These are phyloP conservation scores for Mycena sanguinolenta DNA, from an alignment of 768 basidiomycete genomes.

Conservation along the genomic window DNA sequence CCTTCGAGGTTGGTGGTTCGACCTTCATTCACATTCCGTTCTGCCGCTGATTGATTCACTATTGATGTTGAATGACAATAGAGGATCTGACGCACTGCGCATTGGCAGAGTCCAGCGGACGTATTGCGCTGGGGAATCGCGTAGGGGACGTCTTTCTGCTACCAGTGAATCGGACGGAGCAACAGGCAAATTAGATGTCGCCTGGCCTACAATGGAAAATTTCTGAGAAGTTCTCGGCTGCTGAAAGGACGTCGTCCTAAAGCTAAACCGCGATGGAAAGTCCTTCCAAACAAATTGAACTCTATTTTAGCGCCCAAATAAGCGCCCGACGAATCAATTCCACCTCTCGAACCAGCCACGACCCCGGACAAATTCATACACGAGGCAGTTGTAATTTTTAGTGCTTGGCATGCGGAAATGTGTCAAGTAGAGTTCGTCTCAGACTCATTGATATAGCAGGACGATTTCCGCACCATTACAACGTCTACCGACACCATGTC, in stretches of 20 bases:
- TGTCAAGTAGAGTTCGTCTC: not conserved
- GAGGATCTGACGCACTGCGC: slow-evolving; percentile 49
- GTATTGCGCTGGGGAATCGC: slow-evolving; percentile 44
- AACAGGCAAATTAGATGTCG: not conserved
- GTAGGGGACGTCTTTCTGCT: slow-evolving; percentile 37
- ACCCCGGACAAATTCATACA: not conserved
- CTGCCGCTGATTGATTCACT: not conserved
- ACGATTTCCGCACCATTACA: too few species aligned
- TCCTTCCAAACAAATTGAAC: not conserved
- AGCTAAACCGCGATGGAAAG: not conserved
- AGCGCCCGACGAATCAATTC: too few species aligned
- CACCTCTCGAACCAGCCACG: too few species aligned
- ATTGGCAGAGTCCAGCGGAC: slow-evolving; percentile 48
- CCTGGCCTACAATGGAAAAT: not conserved
- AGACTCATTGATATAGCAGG: not conserved
- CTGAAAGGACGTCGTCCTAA: too few species aligned
- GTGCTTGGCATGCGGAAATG: not conserved
- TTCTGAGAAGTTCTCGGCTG: not conserved
- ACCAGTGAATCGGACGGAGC: not conserved
- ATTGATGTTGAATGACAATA: not conserved
- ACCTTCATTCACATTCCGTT: too few species aligned
- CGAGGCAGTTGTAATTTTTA: not conserved
- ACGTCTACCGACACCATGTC: not conserved
- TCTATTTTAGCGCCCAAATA: not conserved
- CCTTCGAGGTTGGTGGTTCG: slow-evolving; percentile 43